Conservation (phyloP, 179 eudicot species). For the Nepenthes alata region DNA sequence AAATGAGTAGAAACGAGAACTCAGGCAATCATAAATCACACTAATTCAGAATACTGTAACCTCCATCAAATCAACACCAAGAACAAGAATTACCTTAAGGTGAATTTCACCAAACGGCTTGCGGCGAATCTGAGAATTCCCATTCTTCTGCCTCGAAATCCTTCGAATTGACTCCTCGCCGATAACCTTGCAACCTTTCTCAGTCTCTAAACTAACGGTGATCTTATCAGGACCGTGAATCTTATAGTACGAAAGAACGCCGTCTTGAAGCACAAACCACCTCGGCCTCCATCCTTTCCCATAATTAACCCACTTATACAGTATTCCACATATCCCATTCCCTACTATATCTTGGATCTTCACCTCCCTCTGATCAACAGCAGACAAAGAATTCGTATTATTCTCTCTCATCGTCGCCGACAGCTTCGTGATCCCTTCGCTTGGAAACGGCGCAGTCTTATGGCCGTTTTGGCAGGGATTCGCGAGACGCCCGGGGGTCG, state of each 20-base stretch:
- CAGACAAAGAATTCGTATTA: conserved; percentile 11
- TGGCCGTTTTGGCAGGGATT: conserved; percentile 11
- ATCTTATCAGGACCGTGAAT: conserved; percentile 80
- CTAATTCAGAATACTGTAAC: neutral
- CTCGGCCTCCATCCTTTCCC: conserved; percentile 87
- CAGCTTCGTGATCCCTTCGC: conserved; percentile 1
- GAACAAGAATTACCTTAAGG: conserved; percentile 45
- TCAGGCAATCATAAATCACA: too few relatives aligned
- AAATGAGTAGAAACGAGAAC: too few relatives aligned
- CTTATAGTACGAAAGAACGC: conserved; percentile 74
- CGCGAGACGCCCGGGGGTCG: neutral
- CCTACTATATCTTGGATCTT: conserved; percentile 59
- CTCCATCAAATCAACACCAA: neutral
- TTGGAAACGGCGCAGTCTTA: neutral
- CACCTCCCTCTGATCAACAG: conserved; percentile 37
- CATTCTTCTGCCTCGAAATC: conserved; percentile 21
- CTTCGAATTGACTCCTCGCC: conserved; percentile 65
- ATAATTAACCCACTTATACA: conserved; percentile 86
- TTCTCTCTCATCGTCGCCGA: neutral
- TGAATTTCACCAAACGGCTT: conserved; percentile 84
- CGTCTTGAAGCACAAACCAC: conserved; percentile 82
- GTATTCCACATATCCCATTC: conserved; percentile 54
- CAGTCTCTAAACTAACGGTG: conserved; percentile 30
- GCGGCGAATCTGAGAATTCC: conserved; percentile 18
- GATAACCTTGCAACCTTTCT: conserved; percentile 53